Evolutionary conservation across 1,139 yeast species (phyloP), one percentile per base, ranked within the genome.

Genomic region (Candida sp.): DNA sequence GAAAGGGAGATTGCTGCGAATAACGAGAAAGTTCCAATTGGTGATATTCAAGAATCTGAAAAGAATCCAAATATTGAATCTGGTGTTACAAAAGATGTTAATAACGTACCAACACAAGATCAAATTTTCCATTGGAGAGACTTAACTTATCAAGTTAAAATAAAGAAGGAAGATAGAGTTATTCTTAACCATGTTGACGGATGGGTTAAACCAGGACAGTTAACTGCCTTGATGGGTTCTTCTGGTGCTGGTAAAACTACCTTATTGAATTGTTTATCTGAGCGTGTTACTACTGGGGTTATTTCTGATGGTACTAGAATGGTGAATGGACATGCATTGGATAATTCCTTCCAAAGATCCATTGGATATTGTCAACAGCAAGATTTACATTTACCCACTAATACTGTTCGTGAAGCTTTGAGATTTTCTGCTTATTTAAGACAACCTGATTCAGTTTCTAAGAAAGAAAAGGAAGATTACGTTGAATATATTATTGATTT

Each of bases 201-300:
- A 35, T 83, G 71, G 59, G 82, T 82, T 54, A 76, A 79, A 49
- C 87, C 87, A 12, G 87, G 87, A 51, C 77, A 81, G 29, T 66
- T 84, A 51, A 84, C 90, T 35, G 93, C 93, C 6, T 68, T 82
- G 36, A 81, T 82, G 85, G 87, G 87, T 49, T 84, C 77, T 49
- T 81, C 86, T 23, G 87, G 87, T 56, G 86, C 86, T 38, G 87
- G 87, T 57, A 81, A 81, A 59, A 82, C 87, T 1, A 82, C 87
- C 5, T 64, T 82, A 47, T 68, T 82, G 48, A 80, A 81, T 53
- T 75, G 75, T 40, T 67, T 82, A 46, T 81, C 87, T 12, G 82
- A 79, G 54, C 69, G 87, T 59, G 71, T 77, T 48, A 70, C 73
- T 42, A 71, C 76, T 60, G 87, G 87, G 52, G 78, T 75, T 35